A percentile compares a stretch with the other conserved stretches of the same genome.
These are phyloP conservation scores for Xerophyta viscosa DNA, from an alignment of 106 monocot genomes.

Conservation along the genomic window DNA sequence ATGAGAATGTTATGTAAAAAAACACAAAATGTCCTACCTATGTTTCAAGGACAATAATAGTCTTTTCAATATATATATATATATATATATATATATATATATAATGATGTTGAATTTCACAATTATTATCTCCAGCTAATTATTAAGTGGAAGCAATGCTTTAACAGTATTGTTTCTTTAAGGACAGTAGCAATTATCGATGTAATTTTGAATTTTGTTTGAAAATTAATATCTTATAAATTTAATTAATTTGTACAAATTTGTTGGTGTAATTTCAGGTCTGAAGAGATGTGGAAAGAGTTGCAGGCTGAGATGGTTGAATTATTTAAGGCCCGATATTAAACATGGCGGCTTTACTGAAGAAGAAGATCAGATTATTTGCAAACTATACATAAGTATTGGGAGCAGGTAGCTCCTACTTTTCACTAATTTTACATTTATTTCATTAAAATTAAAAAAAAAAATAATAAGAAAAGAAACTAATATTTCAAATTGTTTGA, in stretches of 20 bases:
- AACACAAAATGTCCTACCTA: too few species aligned
- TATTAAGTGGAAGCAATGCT: too few species aligned
- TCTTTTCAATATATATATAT: too few species aligned
- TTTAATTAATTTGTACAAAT: background rate
- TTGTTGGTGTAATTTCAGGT: background rate
- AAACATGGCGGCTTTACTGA: constrained; percentile 53
- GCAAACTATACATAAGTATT: constrained; percentile 50
- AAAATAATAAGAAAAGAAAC: background rate
- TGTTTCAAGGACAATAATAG: too few species aligned
- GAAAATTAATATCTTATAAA: background rate
- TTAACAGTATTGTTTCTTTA: too few species aligned
- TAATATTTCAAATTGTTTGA: background rate
- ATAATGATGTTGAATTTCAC: too few species aligned
- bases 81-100: too few species aligned
- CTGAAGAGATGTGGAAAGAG: constrained; percentile 33
- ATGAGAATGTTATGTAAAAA: too few species aligned
- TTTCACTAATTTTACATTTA: background rate
- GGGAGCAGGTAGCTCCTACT: constrained; percentile 36
- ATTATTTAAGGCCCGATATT: constrained; percentile 56
- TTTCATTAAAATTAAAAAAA: background rate
- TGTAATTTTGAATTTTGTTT: too few species aligned
- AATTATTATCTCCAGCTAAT: too few species aligned
- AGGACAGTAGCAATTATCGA: too few species aligned
- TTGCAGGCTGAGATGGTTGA: constrained; percentile 61
- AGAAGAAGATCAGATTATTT: constrained; percentile 51